Base-by-base conservation (phyloP, 2,329 filamentous ascomycete genomes). In the Ceratocystis lukuohia region DNA sequence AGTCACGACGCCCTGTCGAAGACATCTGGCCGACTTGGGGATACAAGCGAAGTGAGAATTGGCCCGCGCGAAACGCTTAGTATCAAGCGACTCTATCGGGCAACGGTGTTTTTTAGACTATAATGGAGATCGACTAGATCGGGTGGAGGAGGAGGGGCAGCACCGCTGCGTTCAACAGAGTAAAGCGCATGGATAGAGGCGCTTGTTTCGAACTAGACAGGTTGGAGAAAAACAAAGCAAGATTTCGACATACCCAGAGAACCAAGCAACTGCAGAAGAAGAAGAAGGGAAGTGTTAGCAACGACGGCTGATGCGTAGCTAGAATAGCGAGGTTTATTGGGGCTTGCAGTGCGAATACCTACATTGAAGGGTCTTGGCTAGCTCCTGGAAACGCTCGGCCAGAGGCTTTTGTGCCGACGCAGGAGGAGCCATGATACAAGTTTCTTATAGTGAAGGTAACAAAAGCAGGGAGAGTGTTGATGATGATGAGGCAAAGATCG, bases 361-460 rank as follows among this genome's bases (percentile, higher is more conserved):
- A 88, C 93, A 99, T 80, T 97, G 94, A 71, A 97, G 81, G 59
- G 92, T 97, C 77, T 96, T 86, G 71, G 88, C 91, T 71, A 97
- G 82, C 71, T 84, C 81, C 72, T 90, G 77, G 68, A 96, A 79
- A 74, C 91, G 84, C 79, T 94, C 86, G 73, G 80, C 78, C 72
- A 94, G 80, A 75, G 90, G 86, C 76, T 88, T 76, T 71, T 79
- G 82, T 67, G 88, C 79, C 68, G 87, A 79, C 70, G 88, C 87
- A 76, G 88, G 87, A 77, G 89, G 64, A 57, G 69, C 65, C 69
- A 69, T 69, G 46, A 50, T 67, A 12, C 37, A 37, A 44, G 25
- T 62, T 53, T 50, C n/a, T 50, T 50, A 12, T 50, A 50, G 22
- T 28, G 4, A 30, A 64, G 61, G 44, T 33, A 44, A 41, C 4